Base-by-base conservation (phyloP, 805 yeast species). In the Candida tibetensis region DNA sequence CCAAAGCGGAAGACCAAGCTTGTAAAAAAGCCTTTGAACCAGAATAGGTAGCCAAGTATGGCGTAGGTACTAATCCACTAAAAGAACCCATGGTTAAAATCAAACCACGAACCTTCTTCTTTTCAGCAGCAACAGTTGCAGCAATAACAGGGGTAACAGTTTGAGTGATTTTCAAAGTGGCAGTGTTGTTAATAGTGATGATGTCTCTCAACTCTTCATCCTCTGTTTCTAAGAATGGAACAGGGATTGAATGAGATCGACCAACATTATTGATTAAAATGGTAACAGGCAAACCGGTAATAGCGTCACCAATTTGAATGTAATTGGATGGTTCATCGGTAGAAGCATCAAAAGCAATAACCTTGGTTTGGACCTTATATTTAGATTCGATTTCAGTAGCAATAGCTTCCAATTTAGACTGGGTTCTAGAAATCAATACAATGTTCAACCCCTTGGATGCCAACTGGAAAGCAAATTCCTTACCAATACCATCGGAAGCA, bases 401-500 rank as follows among this genome's bases (percentile, higher is more conserved):
- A 34, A 89, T 58, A 4, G 66, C 62, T 49, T 81, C 82, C 50
- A 93, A 75, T 58, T 90, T 91, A 21, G 85, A 68, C 55, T 74
- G 74, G 13, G 95, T 88, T 65, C 99, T 79, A 17, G 96, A 85
- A 12, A 91, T 81, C 48, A 93, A 72, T 9, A 87, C 81, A 32
- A 93, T 61, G 51, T 89, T 90, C 60, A 90, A 83, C 2, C 96
- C 96, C 47, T 76, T 80, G 37, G 73, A 62, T 9, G 98, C 99
- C 62, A 93, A 74, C 65, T 91, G 98, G 17, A 65, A 55, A 2
- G 96, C 82, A 57, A 77, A 93, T 60, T 93, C 96, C 58, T 90
- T 88, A 41, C 99, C 99, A 55, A 93, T 84, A 25, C 99, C 99
- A 59, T 93, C 98, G 33, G 97, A 87, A 3, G 97, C 95, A 41